phyloP scores from a whole-genome alignment of 306 rosid species.

The Macrotyloma uniflorum region DNA sequence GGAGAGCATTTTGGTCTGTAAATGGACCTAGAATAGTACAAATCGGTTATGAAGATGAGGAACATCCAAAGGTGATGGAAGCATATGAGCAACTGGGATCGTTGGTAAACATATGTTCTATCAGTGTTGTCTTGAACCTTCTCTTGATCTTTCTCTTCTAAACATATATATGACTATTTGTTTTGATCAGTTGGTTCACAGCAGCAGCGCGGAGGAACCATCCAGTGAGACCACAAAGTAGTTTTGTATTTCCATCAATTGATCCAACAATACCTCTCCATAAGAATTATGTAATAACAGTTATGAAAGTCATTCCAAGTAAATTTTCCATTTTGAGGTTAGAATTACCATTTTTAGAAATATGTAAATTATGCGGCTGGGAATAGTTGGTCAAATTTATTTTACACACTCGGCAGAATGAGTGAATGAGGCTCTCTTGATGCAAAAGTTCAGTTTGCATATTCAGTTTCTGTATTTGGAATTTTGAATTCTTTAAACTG shows the following conservation, averaged over 20 bases:
- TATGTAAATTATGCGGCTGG: slow-evolving; percentile 32
- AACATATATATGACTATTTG: neutral
- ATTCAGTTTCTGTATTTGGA: slow-evolving; percentile 1
- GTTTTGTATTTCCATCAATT: slow-evolving; percentile 5
- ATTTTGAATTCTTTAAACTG: neutral
- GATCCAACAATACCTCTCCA: slow-evolving; percentile 2
- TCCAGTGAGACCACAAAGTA: slow-evolving; percentile 47
- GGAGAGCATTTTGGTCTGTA: slow-evolving; percentile 91
- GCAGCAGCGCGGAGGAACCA: slow-evolving; percentile 60
- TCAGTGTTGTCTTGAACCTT: neutral
- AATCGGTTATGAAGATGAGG: slow-evolving; percentile 87
- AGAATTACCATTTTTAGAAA: slow-evolving; percentile 10
- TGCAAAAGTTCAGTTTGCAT: slow-evolving; percentile 12
- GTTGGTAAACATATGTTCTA: slow-evolving; percentile 57
- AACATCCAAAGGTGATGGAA: slow-evolving; percentile 88
- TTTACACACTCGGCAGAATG: neutral
- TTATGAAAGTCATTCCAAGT: slow-evolving; percentile 25
- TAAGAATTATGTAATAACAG: neutral
- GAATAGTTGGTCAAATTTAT: slow-evolving; percentile 14
- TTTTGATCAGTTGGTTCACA: slow-evolving; percentile 65
- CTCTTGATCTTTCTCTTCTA: neutral
- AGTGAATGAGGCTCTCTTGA: slow-evolving; percentile 15
- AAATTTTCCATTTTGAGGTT: slow-evolving; percentile 10
- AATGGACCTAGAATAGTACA: slow-evolving; percentile 93
- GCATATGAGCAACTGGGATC: slow-evolving; percentile 94